Conservation (phyloP, 257 asterid species). For the Capsicum chinense region DNA sequence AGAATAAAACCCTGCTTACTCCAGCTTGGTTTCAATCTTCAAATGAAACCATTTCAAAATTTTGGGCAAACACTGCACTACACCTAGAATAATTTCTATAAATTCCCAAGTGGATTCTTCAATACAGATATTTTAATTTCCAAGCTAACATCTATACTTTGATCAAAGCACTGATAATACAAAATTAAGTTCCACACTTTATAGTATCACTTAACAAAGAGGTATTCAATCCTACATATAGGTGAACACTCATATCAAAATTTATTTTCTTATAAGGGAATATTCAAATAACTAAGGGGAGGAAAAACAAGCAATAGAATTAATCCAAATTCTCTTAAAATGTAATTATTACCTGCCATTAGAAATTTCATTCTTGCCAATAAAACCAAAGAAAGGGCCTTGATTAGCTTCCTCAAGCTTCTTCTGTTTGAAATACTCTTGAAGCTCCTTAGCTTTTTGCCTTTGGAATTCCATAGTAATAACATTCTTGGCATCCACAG, state of each 20-base stretch:
- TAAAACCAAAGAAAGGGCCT: constrained; percentile 94
- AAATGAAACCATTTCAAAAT: not conserved
- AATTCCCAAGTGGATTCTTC: not conserved
- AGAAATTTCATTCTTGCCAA: constrained; percentile 84
- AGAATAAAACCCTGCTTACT: not conserved
- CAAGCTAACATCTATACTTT: not conserved
- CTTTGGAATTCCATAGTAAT: constrained; percentile 92
- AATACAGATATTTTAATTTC: too few species aligned
- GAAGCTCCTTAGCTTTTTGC: constrained; percentile 93
- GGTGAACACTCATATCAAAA: not conserved
- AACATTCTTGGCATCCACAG: constrained; percentile 53
- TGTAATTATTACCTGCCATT: constrained; percentile 78
- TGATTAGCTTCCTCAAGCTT: constrained; percentile 79
- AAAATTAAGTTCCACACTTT: not conserved
- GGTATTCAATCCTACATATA: not conserved
- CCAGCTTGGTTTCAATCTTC: not conserved
- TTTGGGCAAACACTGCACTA: not conserved
- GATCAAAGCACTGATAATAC: not conserved
- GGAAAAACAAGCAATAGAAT: not conserved
- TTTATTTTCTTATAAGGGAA: not conserved
- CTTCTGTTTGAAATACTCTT: constrained; percentile 91
- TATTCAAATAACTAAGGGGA: too few species aligned
- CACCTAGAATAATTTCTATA: not conserved
- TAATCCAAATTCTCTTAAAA: not conserved
- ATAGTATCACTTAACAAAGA: not conserved